A percentile compares a stretch with the other conserved stretches of the same genome.
phyloP scores from a whole-genome alignment of 2,329 filamentous ascomycete species.

The Tolypocladium album region DNA sequence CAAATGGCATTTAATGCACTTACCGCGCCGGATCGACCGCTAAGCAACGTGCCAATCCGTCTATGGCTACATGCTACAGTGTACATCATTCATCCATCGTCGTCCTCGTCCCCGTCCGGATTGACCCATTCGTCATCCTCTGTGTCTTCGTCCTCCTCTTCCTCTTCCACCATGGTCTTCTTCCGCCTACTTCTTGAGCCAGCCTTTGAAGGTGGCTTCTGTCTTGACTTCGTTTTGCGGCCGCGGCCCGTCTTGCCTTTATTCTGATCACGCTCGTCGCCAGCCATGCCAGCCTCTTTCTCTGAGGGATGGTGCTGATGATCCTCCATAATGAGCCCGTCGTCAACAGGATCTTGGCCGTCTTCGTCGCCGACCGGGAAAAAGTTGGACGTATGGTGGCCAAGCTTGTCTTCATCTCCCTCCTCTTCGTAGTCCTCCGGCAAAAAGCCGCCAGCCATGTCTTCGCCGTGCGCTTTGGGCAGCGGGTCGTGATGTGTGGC shows the following conservation, averaged over 20 bases:
- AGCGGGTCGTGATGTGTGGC: constrained; percentile 7
- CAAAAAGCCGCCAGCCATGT: constrained; percentile 51
- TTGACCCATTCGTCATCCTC: constrained; percentile 4
- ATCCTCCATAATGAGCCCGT: constrained; percentile 23
- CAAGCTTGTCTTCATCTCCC: constrained; percentile 21
- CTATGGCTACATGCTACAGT: no score
- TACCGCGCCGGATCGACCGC: neutral
- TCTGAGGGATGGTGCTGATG: neutral
- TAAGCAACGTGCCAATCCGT: neutral
- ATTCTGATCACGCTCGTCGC: neutral
- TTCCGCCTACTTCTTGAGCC: neutral
- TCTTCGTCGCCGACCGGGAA: constrained; percentile 37
- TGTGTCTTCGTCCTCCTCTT: constrained; percentile 3
- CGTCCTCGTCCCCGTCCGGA: neutral
- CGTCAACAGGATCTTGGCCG: constrained; percentile 21
- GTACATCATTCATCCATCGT: neutral
- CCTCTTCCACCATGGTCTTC: neutral
- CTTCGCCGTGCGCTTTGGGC: constrained; percentile 28
- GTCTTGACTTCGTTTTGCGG: neutral
- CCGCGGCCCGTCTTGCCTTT: neutral
- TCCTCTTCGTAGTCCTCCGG: constrained; percentile 44
- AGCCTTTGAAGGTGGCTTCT: neutral
- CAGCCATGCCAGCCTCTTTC: neutral
- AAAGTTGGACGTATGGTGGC: constrained; percentile 30
- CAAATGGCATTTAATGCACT: neutral